Conservation (phyloP, 345 rosid genomes). For the Alliaria petiolata region DNA sequence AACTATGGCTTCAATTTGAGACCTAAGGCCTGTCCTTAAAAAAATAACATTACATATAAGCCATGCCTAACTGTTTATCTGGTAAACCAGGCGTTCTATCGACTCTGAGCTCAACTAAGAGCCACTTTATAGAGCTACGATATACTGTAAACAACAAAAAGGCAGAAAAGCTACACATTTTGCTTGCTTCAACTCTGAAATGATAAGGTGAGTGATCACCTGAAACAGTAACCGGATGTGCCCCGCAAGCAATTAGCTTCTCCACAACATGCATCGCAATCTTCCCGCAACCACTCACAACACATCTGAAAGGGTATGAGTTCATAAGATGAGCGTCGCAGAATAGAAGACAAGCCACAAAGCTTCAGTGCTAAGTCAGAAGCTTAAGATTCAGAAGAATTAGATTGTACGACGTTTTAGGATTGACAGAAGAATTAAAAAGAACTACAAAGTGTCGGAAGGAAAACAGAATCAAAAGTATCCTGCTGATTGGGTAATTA, state of each 20-base stretch:
- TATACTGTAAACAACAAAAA: not conserved
- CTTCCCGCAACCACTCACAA: conserved; percentile 96
- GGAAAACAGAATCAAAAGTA: not conserved
- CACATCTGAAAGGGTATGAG: conserved; percentile 54
- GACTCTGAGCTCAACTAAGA: not conserved
- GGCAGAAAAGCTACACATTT: not conserved
- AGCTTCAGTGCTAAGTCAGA: not conserved
- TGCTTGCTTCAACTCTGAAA: not conserved
- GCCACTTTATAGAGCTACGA: not conserved
- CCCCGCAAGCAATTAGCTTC: conserved; percentile 96
- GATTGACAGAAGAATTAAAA: not conserved
- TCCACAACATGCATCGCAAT: conserved; percentile 98
- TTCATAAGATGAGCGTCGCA: conserved; percentile 3
- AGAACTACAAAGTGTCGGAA: not conserved
- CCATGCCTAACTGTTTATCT: not conserved
- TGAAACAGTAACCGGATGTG: conserved; percentile 84
- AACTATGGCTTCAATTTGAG: not conserved
- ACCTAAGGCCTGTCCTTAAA: not conserved
- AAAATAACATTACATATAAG: conserved; percentile 1
- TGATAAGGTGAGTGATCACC: conserved; percentile 39
- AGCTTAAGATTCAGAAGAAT: not conserved
- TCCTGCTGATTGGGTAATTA: not conserved
- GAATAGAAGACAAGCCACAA: not conserved
- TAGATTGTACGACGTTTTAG: not conserved
- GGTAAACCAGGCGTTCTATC: not conserved